A percentile compares a stretch with the other conserved stretches of the same genome.
These are phyloP conservation scores for Sporothrix brunneoviolacea DNA, from an alignment of 2,329 filamentous ascomycete genomes.

Conservation along the genomic window DNA sequence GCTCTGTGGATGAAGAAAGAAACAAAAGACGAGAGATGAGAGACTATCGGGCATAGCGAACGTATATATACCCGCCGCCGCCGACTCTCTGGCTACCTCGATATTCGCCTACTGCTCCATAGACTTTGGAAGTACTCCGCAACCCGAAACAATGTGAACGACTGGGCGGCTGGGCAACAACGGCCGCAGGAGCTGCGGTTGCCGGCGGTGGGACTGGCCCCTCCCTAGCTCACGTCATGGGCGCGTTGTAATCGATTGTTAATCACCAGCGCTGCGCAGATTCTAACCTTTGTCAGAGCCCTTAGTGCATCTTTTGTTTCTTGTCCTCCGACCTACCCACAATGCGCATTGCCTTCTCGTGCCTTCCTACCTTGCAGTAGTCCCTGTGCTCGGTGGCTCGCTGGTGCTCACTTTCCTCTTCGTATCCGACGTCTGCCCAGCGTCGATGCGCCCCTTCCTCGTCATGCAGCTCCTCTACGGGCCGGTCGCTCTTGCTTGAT, in stretches of 20 bases:
- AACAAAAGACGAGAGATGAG: background rate
- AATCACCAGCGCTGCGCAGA: background rate
- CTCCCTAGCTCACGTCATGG: conserved; percentile 11
- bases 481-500: no score
- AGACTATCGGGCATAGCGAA: background rate
- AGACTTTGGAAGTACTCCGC: no score
- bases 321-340: no score
- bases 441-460: background rate
- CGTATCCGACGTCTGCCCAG: background rate
- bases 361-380: no score
- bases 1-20: background rate
- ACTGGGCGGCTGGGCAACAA: no score
- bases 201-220: no score
- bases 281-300: background rate
- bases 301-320: background rate
- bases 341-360: no score
- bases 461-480: no score
- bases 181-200: no score
- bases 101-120: no score
- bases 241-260: conserved; percentile 14
- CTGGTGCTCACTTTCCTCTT: background rate
- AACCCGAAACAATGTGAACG: no score
- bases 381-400: background rate
- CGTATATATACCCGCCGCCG: conserved; percentile 8
- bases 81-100: no score